Conservation (phyloP, 2,329 filamentous ascomycete genomes). For the Pseudohalonectria lignicola region DNA sequence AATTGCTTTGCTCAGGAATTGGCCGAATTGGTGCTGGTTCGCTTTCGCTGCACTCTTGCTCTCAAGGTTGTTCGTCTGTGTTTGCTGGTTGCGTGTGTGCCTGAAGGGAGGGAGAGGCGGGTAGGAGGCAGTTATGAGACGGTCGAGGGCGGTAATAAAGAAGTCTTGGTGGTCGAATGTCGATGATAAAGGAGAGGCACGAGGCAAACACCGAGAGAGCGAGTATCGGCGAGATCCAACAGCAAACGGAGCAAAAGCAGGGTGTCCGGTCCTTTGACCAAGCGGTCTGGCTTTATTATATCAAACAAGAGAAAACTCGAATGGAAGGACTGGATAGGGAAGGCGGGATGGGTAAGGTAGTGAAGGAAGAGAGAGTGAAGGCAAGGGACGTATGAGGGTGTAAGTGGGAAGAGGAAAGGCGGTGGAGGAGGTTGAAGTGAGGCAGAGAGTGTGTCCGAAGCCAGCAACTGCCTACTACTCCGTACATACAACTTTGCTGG, state of each 20-base stretch:
- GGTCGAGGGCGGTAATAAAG: background rate
- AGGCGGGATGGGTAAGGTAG: background rate
- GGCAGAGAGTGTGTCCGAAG: constrained; percentile 10
- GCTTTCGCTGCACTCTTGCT: too few species aligned
- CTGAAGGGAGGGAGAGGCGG: background rate
- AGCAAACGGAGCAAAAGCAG: constrained; percentile 4
- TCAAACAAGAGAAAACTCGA: constrained; percentile 1
- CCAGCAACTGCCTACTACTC: background rate
- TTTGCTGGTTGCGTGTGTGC: too few species aligned
- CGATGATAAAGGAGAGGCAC: background rate
- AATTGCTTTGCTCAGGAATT: too few species aligned
- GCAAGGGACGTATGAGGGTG: constrained; percentile 8
- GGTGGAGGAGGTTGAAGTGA: constrained; percentile 14
- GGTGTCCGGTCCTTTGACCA: constrained; percentile 4
- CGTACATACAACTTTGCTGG: background rate
- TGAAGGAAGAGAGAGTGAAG: constrained; percentile 6
- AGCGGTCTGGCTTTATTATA: constrained; percentile 3
- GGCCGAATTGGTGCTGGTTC: too few species aligned
- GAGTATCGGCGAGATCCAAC: constrained; percentile 1
- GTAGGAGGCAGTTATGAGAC: background rate
- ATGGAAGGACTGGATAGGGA: background rate
- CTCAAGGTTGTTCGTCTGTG: too few species aligned
- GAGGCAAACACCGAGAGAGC: background rate
- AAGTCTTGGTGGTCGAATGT: background rate
- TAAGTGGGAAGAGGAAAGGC: constrained; percentile 19